A percentile compares a stretch with the other conserved stretches of the same genome.
Evolutionary conservation across 1,284 basidiomycete species (phyloP).

Genomic region (Phylloporus sp.): DNA sequence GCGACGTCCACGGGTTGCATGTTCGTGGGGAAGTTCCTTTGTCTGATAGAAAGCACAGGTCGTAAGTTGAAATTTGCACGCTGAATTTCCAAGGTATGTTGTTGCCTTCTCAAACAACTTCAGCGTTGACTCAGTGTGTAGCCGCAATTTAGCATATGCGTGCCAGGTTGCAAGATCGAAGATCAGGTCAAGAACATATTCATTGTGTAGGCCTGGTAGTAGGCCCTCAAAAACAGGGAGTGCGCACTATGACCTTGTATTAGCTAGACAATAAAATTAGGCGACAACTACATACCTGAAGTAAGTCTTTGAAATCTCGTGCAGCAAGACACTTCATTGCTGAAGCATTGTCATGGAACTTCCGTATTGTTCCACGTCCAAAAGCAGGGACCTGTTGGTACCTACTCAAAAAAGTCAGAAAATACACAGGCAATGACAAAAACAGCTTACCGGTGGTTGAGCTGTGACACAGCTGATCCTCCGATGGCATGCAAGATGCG

Average conservation of each 20-base stretch:
- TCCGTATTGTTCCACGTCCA: neutral
- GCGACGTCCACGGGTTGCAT: no score
- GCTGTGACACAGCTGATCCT: neutral
- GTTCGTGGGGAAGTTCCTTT: no score
- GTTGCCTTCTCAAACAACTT: no score
- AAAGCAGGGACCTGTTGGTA: neutral
- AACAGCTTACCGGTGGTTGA: neutral
- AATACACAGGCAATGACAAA: neutral
- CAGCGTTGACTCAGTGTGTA: no score
- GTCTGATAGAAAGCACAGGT: no score
- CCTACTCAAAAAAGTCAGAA: neutral
- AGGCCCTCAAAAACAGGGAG: slow-evolving; percentile 38
- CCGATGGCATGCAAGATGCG: no score
- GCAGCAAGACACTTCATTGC: neutral
- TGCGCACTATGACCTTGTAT: slow-evolving; percentile 23
- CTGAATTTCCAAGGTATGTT: no score
- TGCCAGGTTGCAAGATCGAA: slow-evolving; percentile 31
- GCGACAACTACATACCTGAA: neutral
- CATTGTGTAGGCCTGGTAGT: slow-evolving; percentile 22
- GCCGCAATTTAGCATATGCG: slow-evolving; percentile 24
- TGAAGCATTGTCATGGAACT: neutral
- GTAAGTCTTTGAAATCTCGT: neutral
- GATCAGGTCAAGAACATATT: slow-evolving; percentile 20
- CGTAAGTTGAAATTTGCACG: no score
- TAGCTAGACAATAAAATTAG: neutral